Evolutionary conservation across 306 rosid genomes (phyloP).

Genomic region (Quillaja saponaria): DNA sequence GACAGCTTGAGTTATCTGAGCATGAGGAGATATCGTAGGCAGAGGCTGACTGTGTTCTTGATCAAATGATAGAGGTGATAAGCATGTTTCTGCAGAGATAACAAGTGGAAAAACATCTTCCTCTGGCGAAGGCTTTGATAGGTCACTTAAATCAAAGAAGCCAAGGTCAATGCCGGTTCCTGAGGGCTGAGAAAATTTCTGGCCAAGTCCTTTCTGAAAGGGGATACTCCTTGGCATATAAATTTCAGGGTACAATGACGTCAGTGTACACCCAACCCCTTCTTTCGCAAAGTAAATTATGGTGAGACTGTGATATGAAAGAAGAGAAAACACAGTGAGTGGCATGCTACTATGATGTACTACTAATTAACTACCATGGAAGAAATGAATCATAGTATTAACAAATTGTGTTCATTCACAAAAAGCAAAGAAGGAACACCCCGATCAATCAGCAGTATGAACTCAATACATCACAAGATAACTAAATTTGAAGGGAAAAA

Average conservation of each 20-base stretch:
- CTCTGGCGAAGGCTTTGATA: not conserved
- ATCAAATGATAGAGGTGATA: not conserved
- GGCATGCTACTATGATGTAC: not conserved
- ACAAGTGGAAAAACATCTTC: constrained; percentile 16
- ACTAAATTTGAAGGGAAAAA: too few relatives aligned
- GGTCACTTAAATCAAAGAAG: not conserved
- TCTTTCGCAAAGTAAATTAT: constrained; percentile 21
- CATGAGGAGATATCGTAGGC: not conserved
- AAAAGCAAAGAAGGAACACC: too few relatives aligned
- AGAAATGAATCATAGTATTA: too few relatives aligned
- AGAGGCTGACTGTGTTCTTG: not conserved
- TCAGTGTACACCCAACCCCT: not conserved
- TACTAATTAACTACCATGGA: too few relatives aligned
- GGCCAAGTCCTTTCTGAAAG: constrained; percentile 18
- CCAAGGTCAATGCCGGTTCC: constrained; percentile 9
- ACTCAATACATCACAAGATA: too few relatives aligned
- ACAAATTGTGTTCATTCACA: too few relatives aligned
- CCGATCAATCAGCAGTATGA: too few relatives aligned
- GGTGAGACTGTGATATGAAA: constrained; percentile 1
- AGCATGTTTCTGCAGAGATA: constrained; percentile 10
- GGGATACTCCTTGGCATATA: not conserved
- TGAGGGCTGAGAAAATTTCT: constrained; percentile 17
- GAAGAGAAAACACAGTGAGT: not conserved
- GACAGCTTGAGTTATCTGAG: constrained; percentile 6
- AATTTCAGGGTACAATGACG: not conserved